These are phyloP conservation scores for Ogataea henricii DNA, from an alignment of 805 yeast species.

Conservation along the genomic window DNA sequence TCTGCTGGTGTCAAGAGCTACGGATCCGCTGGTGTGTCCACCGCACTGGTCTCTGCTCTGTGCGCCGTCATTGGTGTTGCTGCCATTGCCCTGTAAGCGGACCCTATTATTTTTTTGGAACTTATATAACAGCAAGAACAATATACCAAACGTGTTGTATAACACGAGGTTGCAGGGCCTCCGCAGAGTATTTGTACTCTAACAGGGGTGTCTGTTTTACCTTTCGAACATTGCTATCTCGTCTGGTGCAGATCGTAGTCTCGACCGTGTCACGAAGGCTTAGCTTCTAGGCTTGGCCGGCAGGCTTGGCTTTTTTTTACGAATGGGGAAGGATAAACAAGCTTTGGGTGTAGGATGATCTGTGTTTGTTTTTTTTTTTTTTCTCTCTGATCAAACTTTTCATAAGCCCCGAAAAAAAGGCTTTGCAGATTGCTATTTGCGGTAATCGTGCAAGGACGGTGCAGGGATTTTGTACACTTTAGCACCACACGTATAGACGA, in stretches of 20 bases:
- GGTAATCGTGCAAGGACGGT: background rate
- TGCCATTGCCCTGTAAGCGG: constrained; percentile 24
- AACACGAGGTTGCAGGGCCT: no score
- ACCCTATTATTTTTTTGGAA: background rate
- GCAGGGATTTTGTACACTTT: no score
- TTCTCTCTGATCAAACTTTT: no score
- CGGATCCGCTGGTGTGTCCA: constrained; percentile 4
- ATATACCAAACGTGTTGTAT: background rate
- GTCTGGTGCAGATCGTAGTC: background rate
- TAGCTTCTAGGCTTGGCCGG: background rate
- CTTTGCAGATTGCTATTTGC: background rate
- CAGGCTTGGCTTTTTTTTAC: background rate
- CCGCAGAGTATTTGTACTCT: background rate
- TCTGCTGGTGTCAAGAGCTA: constrained; percentile 12
- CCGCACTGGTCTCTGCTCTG: constrained; percentile 10
- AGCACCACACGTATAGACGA: no score
- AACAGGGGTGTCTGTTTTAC: background rate
- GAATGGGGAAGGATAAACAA: background rate
- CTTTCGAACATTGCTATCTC: background rate
- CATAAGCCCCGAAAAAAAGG: no score
- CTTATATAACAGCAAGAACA: background rate
- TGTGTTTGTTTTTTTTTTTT: background rate
- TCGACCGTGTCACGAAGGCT: background rate
- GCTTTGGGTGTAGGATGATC: no score
- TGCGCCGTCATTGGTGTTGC: constrained; percentile 26